A percentile compares a stretch with the other conserved stretches of the same genome.
Evolutionary conservation across 176 grass and related monocot genomes (phyloP).

Genomic region (Triticum timopheevii): DNA sequence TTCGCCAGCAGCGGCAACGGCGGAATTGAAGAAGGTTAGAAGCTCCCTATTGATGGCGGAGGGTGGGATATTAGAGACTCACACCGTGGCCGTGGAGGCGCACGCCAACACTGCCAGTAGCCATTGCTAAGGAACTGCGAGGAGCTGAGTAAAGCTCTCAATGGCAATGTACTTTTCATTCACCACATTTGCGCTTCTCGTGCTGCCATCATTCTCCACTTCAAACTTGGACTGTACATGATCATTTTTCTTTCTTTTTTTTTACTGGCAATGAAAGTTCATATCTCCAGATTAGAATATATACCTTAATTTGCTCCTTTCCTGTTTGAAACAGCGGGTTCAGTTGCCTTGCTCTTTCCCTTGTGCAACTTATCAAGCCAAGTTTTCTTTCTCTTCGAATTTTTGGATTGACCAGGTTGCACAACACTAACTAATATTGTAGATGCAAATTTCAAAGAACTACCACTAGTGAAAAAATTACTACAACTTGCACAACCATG

Average conservation of each 20-base stretch:
- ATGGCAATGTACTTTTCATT: not conserved
- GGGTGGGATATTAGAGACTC: conserved; percentile 56
- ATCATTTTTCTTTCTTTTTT: too few relatives aligned
- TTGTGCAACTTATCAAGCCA: too few relatives aligned
- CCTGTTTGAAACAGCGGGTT: not conserved
- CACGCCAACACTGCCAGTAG: not conserved
- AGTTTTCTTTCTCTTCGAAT: too few relatives aligned
- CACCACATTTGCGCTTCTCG: not conserved
- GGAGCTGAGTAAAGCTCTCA: not conserved
- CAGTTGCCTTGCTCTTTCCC: too few relatives aligned
- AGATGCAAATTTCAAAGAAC: too few relatives aligned
- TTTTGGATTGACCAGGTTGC: too few relatives aligned
- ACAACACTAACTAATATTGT: too few relatives aligned
- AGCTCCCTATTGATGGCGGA: conserved; percentile 59
- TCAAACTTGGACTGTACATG: not conserved
- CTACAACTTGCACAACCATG: too few relatives aligned
- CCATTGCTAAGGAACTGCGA: not conserved
- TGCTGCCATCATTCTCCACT: not conserved
- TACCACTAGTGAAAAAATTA: too few relatives aligned
- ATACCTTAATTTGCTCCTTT: not conserved
- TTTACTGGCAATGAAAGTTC: not conserved
- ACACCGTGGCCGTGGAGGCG: conserved; percentile 41
- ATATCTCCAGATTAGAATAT: not conserved
- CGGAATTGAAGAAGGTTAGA: conserved; percentile 63
- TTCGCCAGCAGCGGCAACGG: conserved; percentile 38